phyloP scores from a whole-genome alignment of 2,329 filamentous ascomycete species.

The Calonectria pseudoreteaudii region DNA sequence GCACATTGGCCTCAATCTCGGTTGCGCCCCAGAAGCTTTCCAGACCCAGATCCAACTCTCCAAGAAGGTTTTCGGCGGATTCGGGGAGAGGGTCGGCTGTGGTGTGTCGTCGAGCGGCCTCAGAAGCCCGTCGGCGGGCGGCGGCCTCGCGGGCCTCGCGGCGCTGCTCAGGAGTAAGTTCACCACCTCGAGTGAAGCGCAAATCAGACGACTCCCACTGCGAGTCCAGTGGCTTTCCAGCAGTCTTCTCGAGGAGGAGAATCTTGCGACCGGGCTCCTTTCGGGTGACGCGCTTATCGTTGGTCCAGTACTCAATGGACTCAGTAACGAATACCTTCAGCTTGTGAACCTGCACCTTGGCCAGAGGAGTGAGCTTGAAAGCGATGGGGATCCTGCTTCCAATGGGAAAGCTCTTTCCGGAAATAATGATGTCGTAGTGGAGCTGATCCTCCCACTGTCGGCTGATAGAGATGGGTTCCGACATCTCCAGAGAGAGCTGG shows the following conservation, averaged over 20 bases:
- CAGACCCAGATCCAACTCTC: constrained; percentile 77
- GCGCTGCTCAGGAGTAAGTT: constrained; percentile 68
- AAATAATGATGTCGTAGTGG: constrained; percentile 96
- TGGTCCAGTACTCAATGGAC: constrained; percentile 90
- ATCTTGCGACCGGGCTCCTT: constrained; percentile 88
- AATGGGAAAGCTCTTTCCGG: constrained; percentile 92
- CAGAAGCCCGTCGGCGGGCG: constrained; percentile 63
- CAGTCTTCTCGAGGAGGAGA: constrained; percentile 87
- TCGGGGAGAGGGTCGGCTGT: constrained; percentile 59
- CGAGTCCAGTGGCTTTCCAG: constrained; percentile 80
- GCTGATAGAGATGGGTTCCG: constrained; percentile 93
- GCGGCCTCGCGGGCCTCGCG: constrained; percentile 61
- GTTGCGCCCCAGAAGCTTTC: constrained; percentile 86
- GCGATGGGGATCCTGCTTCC: constrained; percentile 90
- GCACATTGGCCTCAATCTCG: constrained; percentile 94
- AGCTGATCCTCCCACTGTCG: constrained; percentile 95
- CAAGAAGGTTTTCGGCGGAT: constrained; percentile 78
- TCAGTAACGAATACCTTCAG: constrained; percentile 94
- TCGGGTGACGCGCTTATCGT: constrained; percentile 84
- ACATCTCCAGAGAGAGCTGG: constrained; percentile 88
- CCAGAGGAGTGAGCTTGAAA: constrained; percentile 91
- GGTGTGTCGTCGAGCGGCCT: constrained; percentile 58
- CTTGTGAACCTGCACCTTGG: constrained; percentile 93
- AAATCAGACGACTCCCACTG: constrained; percentile 82
- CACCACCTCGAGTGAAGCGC: constrained; percentile 82